A percentile compares a stretch with the other conserved stretches of the same genome.
Conservation (phyloP, 192 early-diverging fungal genomes). For the Lobosporangium transversale region DNA sequence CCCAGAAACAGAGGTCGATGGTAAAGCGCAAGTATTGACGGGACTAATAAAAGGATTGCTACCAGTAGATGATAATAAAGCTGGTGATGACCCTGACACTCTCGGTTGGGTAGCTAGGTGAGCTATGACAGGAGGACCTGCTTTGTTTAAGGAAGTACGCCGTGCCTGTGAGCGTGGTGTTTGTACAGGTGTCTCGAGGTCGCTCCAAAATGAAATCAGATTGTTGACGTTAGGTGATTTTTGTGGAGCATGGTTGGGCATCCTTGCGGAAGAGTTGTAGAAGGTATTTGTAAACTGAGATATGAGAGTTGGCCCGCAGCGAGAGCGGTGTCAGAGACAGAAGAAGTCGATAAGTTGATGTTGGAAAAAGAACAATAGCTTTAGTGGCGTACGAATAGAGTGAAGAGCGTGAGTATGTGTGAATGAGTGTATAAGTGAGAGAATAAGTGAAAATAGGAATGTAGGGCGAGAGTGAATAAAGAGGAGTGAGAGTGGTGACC, state of each 20-base stretch:
- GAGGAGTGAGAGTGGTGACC: neutral
- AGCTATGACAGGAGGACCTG: neutral
- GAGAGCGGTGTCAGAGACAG: too few species aligned
- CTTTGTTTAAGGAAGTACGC: neutral
- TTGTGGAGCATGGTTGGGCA: slow-evolving; percentile 7
- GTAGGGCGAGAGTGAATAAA: neutral
- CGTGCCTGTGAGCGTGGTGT: neutral
- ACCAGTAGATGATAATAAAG: neutral
- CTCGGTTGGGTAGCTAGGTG: neutral
- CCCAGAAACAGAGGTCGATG: slow-evolving; percentile 2
- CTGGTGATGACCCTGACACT: slow-evolving; percentile 5
- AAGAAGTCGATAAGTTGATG: too few species aligned
- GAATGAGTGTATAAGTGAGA: neutral
- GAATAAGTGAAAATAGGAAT: neutral
- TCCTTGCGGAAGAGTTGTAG: slow-evolving; percentile 1
- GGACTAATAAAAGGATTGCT: neutral
- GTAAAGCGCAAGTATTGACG: neutral
- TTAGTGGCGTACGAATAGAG: too few species aligned
- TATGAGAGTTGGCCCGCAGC: neutral
- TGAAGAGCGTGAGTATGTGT: neutral
- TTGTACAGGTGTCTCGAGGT: slow-evolving; percentile 17
- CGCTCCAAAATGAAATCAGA: slow-evolving; percentile 48
- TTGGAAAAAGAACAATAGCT: too few species aligned
- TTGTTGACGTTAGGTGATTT: slow-evolving; percentile 43
- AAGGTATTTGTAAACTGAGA: neutral